Evolutionary conservation across 2,329 filamentous ascomycete species (phyloP).

Genomic region (Curvularia sp.): DNA sequence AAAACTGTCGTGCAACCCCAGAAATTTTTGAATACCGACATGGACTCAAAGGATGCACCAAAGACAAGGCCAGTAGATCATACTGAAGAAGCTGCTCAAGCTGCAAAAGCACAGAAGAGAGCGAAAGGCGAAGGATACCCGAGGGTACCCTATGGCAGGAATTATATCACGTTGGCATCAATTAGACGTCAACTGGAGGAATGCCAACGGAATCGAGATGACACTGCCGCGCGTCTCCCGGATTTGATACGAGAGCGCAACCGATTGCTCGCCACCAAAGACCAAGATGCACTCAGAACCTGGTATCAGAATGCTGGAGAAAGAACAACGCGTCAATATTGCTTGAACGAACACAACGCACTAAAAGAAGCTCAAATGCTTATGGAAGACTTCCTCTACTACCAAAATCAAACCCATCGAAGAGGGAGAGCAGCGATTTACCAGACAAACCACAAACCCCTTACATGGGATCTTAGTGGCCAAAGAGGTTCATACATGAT

Average conservation of each 20-base stretch:
- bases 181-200: neutral
- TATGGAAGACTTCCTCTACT: conserved; percentile 5
- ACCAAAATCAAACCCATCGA: neutral
- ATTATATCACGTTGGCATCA: neutral
- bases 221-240: neutral
- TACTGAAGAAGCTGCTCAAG: neutral
- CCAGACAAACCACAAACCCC: neutral
- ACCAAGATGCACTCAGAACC: neutral
- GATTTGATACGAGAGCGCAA: neutral
- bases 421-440: neutral
- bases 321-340: neutral
- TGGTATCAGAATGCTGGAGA: neutral
- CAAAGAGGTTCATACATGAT: neutral
- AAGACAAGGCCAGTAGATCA: no score
- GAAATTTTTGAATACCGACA: neutral
- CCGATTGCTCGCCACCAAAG: neutral
- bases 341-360: neutral
- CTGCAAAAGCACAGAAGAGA: neutral
- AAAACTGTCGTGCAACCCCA: neutral
- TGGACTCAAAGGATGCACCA: neutral
- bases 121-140: neutral
- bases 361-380: neutral
- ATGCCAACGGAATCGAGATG: neutral
- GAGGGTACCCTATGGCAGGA: no score
- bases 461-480: neutral